A percentile compares a stretch with the other conserved stretches of the same genome.
These are phyloP conservation scores for Boletales sp. DNA, from an alignment of 768 basidiomycete genomes.

Conservation along the genomic window DNA sequence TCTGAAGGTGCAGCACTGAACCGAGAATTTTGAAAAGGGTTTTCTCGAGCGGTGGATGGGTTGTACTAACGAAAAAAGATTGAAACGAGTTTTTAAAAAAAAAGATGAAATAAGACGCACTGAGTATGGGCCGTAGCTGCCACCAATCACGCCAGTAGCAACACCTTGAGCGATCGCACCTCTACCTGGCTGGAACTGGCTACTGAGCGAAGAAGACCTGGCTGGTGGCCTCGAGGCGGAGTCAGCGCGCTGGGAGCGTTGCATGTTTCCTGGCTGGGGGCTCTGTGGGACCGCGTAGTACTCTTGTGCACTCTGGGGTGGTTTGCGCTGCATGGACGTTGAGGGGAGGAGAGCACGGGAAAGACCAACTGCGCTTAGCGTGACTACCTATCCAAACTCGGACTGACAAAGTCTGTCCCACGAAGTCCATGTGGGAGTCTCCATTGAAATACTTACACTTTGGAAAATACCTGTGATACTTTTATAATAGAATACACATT, in stretches of 20 bases:
- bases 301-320: slow-evolving; percentile 44
- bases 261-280: slow-evolving; percentile 41
- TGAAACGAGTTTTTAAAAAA: not conserved
- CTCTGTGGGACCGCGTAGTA: slow-evolving; percentile 70
- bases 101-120: slow-evolving; percentile 39
- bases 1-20: slow-evolving; percentile 58
- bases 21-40: slow-evolving; percentile 47
- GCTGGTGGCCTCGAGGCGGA: slow-evolving; percentile 23
- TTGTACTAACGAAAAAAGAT: slow-evolving; percentile 45
- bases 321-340: slow-evolving; percentile 39
- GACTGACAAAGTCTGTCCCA: slow-evolving; percentile 3
- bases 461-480: no score
- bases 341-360: slow-evolving; percentile 9
- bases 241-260: slow-evolving; percentile 13
- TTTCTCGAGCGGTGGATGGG: slow-evolving; percentile 39
- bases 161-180: slow-evolving; percentile 70
- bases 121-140: slow-evolving; percentile 85
- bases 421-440: not conserved
- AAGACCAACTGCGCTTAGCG: slow-evolving; percentile 14
- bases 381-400: slow-evolving; percentile 22
- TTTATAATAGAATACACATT: not conserved
- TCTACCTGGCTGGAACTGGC: slow-evolving; percentile 37
- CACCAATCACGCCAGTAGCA: slow-evolving; percentile 75
- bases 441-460: not conserved
- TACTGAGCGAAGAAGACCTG: slow-evolving; percentile 26